Percentiles rank a stretch among this genome's conserved stretches.
Evolutionary conservation across 352 stramenopile species (phyloP).

Genomic region (Globisporangium apiculatum): DNA sequence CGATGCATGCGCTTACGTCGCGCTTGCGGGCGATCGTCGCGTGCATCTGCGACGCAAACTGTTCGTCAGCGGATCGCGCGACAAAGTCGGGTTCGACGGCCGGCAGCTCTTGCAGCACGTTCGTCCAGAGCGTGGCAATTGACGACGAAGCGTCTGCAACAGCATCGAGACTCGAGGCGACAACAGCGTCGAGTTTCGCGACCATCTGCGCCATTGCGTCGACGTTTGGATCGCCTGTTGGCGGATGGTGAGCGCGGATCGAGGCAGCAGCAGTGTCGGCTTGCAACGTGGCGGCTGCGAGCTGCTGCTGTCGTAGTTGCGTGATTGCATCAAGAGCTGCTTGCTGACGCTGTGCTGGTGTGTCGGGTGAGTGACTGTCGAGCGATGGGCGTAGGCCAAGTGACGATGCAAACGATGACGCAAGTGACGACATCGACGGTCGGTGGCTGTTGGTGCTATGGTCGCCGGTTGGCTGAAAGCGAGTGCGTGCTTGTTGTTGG

Average conservation of each 20-base stretch:
- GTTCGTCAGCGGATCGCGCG: constrained; percentile 40
- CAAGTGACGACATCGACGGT: constrained; percentile 1
- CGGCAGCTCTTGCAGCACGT: constrained; percentile 32
- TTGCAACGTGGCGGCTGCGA: constrained; percentile 17
- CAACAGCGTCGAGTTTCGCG: constrained; percentile 31
- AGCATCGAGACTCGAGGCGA: constrained; percentile 28
- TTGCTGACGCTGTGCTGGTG: constrained; percentile 9
- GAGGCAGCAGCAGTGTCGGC: constrained; percentile 1
- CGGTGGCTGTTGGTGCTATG: background rate
- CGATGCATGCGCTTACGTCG: constrained; percentile 25
- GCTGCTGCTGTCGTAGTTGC: constrained; percentile 7
- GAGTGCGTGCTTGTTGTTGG: constrained; percentile 8
- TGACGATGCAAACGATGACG: constrained; percentile 9
- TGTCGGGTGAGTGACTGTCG: constrained; percentile 4
- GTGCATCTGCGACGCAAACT: constrained; percentile 60
- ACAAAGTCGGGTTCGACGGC: constrained; percentile 43
- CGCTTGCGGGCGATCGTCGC: constrained; percentile 22
- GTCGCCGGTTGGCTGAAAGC: background rate
- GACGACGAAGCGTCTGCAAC: constrained; percentile 6
- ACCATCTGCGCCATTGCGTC: constrained; percentile 23
- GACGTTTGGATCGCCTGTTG: constrained; percentile 1
- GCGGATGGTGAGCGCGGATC: background rate
- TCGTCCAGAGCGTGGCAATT: constrained; percentile 23
- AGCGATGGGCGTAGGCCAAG: constrained; percentile 2
- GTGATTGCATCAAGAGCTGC: constrained; percentile 4